Percentiles rank a stretch among this genome's conserved stretches.
phyloP scores from a whole-genome alignment of 345 rosid genomes.

The Corymbia maculata region DNA sequence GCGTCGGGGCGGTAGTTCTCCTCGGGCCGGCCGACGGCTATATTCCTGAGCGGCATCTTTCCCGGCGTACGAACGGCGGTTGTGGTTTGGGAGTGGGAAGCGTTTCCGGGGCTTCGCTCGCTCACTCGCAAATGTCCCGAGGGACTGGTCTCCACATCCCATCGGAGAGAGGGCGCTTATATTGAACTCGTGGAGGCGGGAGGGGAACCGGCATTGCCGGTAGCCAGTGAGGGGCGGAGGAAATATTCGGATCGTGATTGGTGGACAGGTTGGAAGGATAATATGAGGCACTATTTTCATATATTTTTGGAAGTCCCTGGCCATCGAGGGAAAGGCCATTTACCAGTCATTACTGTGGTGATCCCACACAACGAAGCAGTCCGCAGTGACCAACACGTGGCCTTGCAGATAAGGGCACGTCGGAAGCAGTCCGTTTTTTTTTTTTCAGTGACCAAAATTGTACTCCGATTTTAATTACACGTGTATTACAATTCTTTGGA shows the following conservation, averaged over 20 bases:
- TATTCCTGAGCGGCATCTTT: slow-evolving; percentile 77
- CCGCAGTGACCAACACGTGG: not conserved
- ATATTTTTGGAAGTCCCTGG: not conserved
- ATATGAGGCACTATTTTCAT: not conserved
- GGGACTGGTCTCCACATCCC: slow-evolving; percentile 7
- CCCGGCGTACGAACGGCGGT: not conserved
- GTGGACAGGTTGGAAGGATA: not conserved
- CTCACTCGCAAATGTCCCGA: not conserved
- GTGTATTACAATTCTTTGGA: not conserved
- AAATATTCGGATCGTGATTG: slow-evolving; percentile 9
- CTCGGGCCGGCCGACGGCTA: slow-evolving; percentile 59
- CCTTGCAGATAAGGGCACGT: not conserved
- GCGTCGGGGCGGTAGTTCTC: slow-evolving; percentile 67
- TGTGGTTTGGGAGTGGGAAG: not conserved
- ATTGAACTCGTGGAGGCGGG: not conserved
- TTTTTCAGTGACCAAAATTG: not conserved
- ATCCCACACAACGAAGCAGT: not conserved
- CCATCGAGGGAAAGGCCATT: not conserved
- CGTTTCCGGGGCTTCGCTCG: not conserved
- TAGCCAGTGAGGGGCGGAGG: slow-evolving; percentile 7
- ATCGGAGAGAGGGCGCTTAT: slow-evolving; percentile 9
- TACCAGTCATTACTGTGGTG: not conserved
- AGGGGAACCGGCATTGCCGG: slow-evolving; percentile 16
- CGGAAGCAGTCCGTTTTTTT: no score
- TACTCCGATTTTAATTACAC: not conserved